phyloP scores from a whole-genome alignment of 2,329 filamentous ascomycete genomes.

The Emericellopsis atlantica region DNA sequence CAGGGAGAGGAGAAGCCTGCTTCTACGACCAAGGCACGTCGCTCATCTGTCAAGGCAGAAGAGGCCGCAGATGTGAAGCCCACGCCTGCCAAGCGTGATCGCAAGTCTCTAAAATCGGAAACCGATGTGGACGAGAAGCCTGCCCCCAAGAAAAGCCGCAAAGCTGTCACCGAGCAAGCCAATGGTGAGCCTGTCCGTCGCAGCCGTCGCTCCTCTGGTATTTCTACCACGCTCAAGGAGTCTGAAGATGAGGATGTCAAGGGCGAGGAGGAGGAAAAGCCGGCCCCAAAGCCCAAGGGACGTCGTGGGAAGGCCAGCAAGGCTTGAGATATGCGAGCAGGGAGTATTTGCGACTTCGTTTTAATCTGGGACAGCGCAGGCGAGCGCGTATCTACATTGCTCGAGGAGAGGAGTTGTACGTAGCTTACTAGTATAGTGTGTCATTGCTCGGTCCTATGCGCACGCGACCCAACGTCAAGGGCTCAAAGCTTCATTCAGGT shows the following conservation, averaged over 20 bases:
- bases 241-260: slow-evolving; percentile 6
- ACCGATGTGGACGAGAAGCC: slow-evolving; percentile 8
- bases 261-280: slow-evolving; percentile 9
- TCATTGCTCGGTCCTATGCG: no score
- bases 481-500: no score
- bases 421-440: no score
- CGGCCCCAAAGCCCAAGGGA: slow-evolving; percentile 14
- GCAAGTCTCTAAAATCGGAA: slow-evolving; percentile 4
- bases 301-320: slow-evolving; percentile 2
- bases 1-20: background rate
- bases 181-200: slow-evolving; percentile 2
- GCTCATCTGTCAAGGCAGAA: slow-evolving; percentile 5
- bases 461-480: no score
- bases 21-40: slow-evolving; percentile 2
- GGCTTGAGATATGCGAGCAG: background rate
- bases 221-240: slow-evolving; percentile 2
- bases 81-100: slow-evolving; percentile 1
- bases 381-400: no score
- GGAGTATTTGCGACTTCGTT: no score
- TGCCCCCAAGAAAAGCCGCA: slow-evolving; percentile 7
- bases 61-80: background rate
- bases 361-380: no score
- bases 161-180: slow-evolving; percentile 5
- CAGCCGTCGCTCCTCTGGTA: slow-evolving; percentile 5
- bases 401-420: no score